phyloP scores from a whole-genome alignment of 176 grass and related monocot species.

The Bolboschoenus planiculmis region DNA sequence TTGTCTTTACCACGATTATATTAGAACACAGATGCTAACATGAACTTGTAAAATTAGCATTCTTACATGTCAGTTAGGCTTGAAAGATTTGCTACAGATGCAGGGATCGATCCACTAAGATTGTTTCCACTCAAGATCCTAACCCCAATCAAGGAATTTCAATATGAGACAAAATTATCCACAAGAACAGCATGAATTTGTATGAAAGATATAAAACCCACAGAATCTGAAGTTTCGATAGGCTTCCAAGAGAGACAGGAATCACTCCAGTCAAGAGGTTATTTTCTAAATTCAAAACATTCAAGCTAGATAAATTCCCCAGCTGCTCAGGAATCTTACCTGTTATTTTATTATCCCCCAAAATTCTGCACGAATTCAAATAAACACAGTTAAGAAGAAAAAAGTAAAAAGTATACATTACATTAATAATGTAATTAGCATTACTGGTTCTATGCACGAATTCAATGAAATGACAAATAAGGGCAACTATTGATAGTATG shows the following conservation, averaged over 20 bases:
- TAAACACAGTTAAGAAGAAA: background rate
- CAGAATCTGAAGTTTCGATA: constrained; percentile 24
- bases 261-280: constrained; percentile 33
- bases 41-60: background rate
- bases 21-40: background rate
- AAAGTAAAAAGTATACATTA: background rate
- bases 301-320: constrained; percentile 32
- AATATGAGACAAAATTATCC: background rate
- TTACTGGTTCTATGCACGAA: background rate
- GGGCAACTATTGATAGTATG: background rate
- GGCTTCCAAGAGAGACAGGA: constrained; percentile 29
- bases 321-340: constrained; percentile 27
- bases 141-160: constrained; percentile 16
- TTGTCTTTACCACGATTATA: background rate
- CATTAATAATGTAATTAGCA: background rate
- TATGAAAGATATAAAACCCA: constrained; percentile 15
- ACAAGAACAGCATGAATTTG: background rate
- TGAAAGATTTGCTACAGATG: constrained; percentile 26
- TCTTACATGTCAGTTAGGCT: constrained; percentile 36
- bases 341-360: constrained; percentile 27
- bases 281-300: constrained; percentile 19
- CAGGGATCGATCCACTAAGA: constrained; percentile 31
- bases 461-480: background rate
- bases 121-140: constrained; percentile 38
- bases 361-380: constrained; percentile 26